Evolutionary conservation across 495 filamentous ascomycete species (phyloP), one percentile per base, ranked within the genome.

Genomic region (Tricharina praecox): DNA sequence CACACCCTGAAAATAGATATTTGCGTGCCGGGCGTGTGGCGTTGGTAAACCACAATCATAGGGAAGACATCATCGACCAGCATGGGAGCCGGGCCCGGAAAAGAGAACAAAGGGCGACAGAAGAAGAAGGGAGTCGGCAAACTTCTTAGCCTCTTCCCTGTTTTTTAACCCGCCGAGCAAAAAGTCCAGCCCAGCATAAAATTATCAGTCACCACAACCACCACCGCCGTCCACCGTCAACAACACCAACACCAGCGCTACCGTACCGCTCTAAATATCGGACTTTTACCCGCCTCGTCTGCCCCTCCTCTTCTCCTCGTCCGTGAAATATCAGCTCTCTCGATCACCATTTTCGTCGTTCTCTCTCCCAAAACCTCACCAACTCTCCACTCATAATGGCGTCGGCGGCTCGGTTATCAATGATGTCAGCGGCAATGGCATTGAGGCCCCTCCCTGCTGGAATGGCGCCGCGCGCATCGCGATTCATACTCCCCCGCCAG

Each of bases 401-500:
- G n/a, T 48, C 34, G 2, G 3, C 43, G 5, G 40, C 16, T 42
- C 35, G 35, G 34, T 48, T 46, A 13, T 35, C 33, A 45, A 49
- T 47, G 45, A 55, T 58, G 45, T 52, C 45, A 34, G 45, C 55
- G 37, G 20, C 50, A 7, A 25, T 58, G 53, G 51, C 48, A 39
- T 40, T 58, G 28, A 45, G 55, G 24, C 49, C 54, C 46, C 32
- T 50, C 30, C 53, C 55, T 5, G 24, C 15, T 13, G 44, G 52
- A 26, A 45, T 57, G 19, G 33, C 26, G 24, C 48, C 53, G 44
- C 45, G 50, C 50, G 40, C 35, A 36, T 50, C 48, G 20, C 55
- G 48, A n/a, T 35, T 50, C 24, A 52, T 59, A 45, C 35, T 55
- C 34, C 56, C 37, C 8, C 51, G 45, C 13, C 55, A 54, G 48